Evolutionary conservation across 179 eudicot species (phyloP), one percentile per base, ranked within the genome.

Genomic region (Vitellaria paradoxa): DNA sequence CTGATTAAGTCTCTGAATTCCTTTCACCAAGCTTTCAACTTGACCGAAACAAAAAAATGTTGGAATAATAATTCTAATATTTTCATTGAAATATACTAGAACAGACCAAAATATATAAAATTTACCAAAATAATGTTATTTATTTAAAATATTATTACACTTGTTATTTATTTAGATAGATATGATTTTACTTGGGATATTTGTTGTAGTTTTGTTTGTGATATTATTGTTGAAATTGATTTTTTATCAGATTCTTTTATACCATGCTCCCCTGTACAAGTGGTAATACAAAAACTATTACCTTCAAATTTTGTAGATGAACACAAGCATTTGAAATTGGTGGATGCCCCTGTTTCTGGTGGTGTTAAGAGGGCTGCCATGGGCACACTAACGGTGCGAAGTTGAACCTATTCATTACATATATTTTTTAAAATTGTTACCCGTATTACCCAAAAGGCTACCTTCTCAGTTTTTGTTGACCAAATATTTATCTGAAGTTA

Each of bases 281-380:
- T 7, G 20, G 30, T 62, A 42, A 14, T 21, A 23, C 56, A 21
- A 61, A 17, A 30, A 56, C 26, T 69, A 56, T 21, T 20, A 66
- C 68, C 61, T 65, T 46, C 13, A 0, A 20, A 60, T 76, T 71
- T 72, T 84, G 18, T 77, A 89, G 87, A 73, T 84, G 87, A 88
- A 83, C 86, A 75, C 80, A 94, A 86, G 85, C 83, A 88, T 82
- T 82, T 94, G 83, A 91, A 91, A 74, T 75, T 96, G 87, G 95
- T 96, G 81, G 99, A 96, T 82, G 99, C 99, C 79, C 99, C 99
- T 72, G 99, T 96, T 77, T 96, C 99, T 73, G 99, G 99, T 81
- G 99, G 99, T 74, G 98, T 96, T 68, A 86, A 81, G 83, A 88
- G 91, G 87, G 99, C 99, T 74, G 80, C 95, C 67, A 76, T 81